Percentiles rank a stretch among this genome's conserved stretches.
phyloP scores from a whole-genome alignment of 1,284 basidiomycete genomes.

The Vanrija sp. region DNA sequence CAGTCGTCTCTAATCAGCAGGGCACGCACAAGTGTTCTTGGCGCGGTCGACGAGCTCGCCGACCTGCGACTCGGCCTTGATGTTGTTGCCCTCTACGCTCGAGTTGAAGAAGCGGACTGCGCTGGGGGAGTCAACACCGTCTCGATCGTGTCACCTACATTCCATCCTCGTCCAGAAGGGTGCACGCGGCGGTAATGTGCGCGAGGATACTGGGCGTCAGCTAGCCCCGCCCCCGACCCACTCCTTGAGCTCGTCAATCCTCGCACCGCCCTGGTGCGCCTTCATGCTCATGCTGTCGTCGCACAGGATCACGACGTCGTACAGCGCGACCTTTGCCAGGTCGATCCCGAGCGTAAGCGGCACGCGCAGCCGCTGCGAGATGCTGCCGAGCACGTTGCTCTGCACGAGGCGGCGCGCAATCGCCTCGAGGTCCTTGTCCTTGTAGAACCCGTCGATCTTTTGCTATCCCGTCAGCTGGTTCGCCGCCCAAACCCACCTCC shows the following conservation, averaged over 20 bases:
- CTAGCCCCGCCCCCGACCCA: neutral
- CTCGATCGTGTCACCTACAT: neutral
- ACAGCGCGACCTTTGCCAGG: conserved; percentile 17
- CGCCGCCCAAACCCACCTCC: neutral
- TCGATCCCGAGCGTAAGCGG: neutral
- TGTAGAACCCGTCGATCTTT: conserved; percentile 1
- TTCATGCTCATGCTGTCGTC: conserved; percentile 15
- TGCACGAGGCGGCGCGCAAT: neutral
- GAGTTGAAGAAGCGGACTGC: conserved; percentile 13
- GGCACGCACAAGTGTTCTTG: conserved; percentile 19
- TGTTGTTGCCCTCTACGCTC: conserved; percentile 49
- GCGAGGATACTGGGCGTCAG: neutral
- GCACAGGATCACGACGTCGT: conserved; percentile 16
- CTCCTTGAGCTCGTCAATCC: conserved; percentile 6
- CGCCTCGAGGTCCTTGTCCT: conserved; percentile 1
- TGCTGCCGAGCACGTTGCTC: neutral
- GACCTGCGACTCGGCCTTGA: conserved; percentile 45
- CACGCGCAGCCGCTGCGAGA: neutral
- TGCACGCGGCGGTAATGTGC: neutral
- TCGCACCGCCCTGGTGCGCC: conserved; percentile 11
- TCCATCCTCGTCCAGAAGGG: conserved; percentile 5
- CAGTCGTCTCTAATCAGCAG: no score
- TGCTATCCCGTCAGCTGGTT: neutral
- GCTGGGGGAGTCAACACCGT: neutral
- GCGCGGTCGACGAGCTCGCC: conserved; percentile 41